Evolutionary conservation across 257 asterid species (phyloP).

Genomic region (Nicotiana noctiflora): DNA sequence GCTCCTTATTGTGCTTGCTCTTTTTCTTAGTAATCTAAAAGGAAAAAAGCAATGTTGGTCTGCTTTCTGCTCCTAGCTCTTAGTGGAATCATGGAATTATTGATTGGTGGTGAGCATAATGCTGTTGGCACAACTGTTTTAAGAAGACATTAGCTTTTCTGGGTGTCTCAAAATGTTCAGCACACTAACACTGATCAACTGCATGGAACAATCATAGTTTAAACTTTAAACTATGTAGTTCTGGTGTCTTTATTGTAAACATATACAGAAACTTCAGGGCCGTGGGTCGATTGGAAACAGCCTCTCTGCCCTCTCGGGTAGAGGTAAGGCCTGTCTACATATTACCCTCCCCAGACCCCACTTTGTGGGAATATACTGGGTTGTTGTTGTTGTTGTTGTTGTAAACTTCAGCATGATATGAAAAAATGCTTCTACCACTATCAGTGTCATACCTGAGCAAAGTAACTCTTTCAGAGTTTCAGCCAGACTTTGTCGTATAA

Average conservation of each 20-base stretch:
- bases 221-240: background rate
- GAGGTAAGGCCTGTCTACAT: too few species aligned
- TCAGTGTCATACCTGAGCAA: background rate
- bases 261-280: background rate
- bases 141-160: background rate
- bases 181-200: background rate
- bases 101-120: background rate
- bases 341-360: too few species aligned
- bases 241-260: background rate
- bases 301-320: too few species aligned
- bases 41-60: background rate
- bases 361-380: too few species aligned
- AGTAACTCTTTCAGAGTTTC: background rate
- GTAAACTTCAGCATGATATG: background rate
- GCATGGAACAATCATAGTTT: background rate
- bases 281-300: too few species aligned
- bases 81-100: background rate
- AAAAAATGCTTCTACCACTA: background rate
- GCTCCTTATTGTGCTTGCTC: background rate
- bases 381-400: too few species aligned
- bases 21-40: constrained; percentile 9
- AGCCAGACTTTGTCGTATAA: background rate
- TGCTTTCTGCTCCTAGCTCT: background rate
- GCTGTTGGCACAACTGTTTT: background rate
- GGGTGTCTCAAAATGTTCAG: background rate